Percentiles rank a stretch among this genome's conserved stretches.
phyloP scores from a whole-genome alignment of 164 flowering plant genomes.

The Euptelea pleiosperma region DNA sequence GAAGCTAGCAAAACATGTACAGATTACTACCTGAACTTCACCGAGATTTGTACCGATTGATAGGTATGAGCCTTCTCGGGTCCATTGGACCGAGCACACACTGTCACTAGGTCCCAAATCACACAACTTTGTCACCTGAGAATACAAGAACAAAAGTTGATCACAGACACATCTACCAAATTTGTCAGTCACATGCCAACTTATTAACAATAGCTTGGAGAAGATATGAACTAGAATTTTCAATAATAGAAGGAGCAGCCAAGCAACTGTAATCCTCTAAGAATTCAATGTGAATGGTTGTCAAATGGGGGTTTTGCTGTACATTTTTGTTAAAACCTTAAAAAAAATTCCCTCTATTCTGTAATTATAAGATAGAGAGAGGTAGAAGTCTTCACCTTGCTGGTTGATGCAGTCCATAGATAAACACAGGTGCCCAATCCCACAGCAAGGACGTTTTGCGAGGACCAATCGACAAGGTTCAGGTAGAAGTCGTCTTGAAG shows the following conservation, averaged over 20 bases:
- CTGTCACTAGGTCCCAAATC: conserved; percentile 89
- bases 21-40: conserved; percentile 71
- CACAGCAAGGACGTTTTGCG: conserved; percentile 98
- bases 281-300: no score
- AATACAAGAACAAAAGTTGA: background rate
- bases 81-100: conserved; percentile 94
- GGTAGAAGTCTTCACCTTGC: conserved; percentile 64
- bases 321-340: no score
- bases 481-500: conserved; percentile 97
- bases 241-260: no score
- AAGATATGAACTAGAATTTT: no score
- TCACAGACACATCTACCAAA: background rate
- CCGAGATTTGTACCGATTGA: conserved; percentile 90
- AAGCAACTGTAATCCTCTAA: no score
- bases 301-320: no score
- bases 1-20: background rate
- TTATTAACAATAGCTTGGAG: no score
- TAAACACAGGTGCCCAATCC: conserved; percentile 96
- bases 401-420: conserved; percentile 91
- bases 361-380: no score
- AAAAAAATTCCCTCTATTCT: no score
- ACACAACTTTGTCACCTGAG: conserved; percentile 90
- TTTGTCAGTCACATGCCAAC: no score
- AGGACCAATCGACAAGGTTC: conserved; percentile 98
- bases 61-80: conserved; percentile 89